These are phyloP conservation scores for Ogataea populi-albae DNA, from an alignment of 805 yeast genomes.

Conservation along the genomic window DNA sequence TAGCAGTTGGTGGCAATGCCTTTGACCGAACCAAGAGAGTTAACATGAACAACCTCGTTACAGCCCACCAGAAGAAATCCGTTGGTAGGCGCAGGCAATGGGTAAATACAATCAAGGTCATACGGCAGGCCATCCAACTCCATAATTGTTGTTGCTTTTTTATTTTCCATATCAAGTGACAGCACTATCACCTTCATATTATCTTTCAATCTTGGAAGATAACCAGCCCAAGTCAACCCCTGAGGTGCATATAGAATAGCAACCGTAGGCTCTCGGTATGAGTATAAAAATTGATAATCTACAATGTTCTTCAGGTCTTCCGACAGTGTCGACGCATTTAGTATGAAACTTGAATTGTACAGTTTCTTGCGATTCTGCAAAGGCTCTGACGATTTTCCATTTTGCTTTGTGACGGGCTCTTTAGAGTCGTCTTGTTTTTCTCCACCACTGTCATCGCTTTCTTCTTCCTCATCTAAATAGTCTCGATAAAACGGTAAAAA, in stretches of 20 bases:
- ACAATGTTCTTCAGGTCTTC: slow-evolving; percentile 57
- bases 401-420: slow-evolving; percentile 1
- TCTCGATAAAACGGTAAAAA: slow-evolving; percentile 60
- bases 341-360: slow-evolving; percentile 54
- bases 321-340: slow-evolving; percentile 57
- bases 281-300: slow-evolving; percentile 68
- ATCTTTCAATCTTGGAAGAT: slow-evolving; percentile 58
- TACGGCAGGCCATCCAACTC: slow-evolving; percentile 67
- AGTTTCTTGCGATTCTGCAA: slow-evolving; percentile 23
- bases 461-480: slow-evolving; percentile 42
- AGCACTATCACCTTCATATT: slow-evolving; percentile 59
- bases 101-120: slow-evolving; percentile 62
- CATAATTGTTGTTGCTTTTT: slow-evolving; percentile 63
- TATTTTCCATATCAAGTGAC: slow-evolving; percentile 60
- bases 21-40: slow-evolving; percentile 66
- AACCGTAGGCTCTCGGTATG: slow-evolving; percentile 78
- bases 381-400: slow-evolving; percentile 1
- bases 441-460: slow-evolving; percentile 24
- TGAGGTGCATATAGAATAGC: slow-evolving; percentile 34
- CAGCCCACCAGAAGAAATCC: slow-evolving; percentile 72
- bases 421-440: slow-evolving; percentile 14
- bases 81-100: slow-evolving; percentile 62
- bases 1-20: slow-evolving; percentile 63
- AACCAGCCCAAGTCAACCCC: slow-evolving; percentile 72
- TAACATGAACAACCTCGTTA: slow-evolving; percentile 75